phyloP scores from a whole-genome alignment of 441 rosid genomes.

The Mallotus japonicus region DNA sequence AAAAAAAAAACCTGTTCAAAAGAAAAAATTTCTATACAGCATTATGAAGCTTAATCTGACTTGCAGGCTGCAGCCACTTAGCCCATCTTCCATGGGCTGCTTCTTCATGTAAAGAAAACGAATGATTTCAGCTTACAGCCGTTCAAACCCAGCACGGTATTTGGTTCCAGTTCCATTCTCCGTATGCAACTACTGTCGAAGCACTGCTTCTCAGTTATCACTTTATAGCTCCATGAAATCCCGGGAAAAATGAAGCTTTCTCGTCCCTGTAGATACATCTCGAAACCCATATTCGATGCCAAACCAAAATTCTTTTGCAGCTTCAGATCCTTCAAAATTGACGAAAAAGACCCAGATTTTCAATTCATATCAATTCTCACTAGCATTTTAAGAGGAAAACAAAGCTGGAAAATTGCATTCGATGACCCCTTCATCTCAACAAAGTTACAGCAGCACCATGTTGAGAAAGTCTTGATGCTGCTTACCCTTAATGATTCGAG shows the following conservation, averaged over 20 bases:
- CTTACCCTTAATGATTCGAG: conserved; percentile 62
- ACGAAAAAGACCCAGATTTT: conserved; percentile 28
- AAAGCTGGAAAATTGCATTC: conserved; percentile 66
- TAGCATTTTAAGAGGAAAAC: conserved; percentile 56
- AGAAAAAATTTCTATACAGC: no score
- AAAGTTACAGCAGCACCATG: conserved; percentile 48
- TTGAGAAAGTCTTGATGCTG: conserved; percentile 57
- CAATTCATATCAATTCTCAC: conserved; percentile 44
- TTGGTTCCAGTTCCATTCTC: no score
- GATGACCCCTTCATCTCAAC: conserved; percentile 37
- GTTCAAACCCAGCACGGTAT: no score
- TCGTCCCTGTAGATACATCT: conserved; percentile 26
- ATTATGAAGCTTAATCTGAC: no score
- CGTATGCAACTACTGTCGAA: no score
- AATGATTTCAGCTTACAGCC: no score
- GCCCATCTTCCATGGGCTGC: no score
- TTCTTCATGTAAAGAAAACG: no score
- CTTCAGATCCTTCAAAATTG: conserved; percentile 20
- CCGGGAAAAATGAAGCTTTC: conserved; percentile 40
- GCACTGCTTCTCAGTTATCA: no score
- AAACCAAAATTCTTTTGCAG: conserved; percentile 27
- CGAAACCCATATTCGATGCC: conserved; percentile 20
- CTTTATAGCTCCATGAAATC: no score
- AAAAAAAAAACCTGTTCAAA: no score
- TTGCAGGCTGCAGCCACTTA: no score